Conservation (phyloP, 2,329 filamentous ascomycete genomes). For the Laburnicola sp. region DNA sequence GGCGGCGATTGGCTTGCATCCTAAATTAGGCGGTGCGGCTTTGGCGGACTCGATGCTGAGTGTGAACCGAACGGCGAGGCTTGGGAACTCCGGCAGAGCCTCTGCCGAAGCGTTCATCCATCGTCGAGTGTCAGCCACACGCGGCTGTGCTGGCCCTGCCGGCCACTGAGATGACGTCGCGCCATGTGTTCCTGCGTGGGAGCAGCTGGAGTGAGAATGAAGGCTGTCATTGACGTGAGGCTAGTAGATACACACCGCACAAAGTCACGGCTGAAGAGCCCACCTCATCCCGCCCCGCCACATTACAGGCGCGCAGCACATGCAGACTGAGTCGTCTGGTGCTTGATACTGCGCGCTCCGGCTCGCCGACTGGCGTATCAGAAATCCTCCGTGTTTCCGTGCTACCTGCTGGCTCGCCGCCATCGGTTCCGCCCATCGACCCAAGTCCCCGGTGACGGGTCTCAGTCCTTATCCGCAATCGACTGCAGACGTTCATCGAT, state of each 20-base stretch:
- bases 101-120: slow-evolving; percentile 12
- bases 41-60: slow-evolving; percentile 31
- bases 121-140: slow-evolving; percentile 39
- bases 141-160: slow-evolving; percentile 39
- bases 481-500: slow-evolving; percentile 98
- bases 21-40: slow-evolving; percentile 35
- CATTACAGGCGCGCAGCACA: slow-evolving; percentile 34
- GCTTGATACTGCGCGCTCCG: slow-evolving; percentile 36
- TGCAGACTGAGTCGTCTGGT: slow-evolving; percentile 31
- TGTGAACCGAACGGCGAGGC: slow-evolving; percentile 29
- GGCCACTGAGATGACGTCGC: slow-evolving; percentile 40
- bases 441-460: slow-evolving; percentile 25
- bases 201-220: slow-evolving; percentile 38
- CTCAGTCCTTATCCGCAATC: slow-evolving; percentile 97
- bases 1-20: slow-evolving; percentile 31
- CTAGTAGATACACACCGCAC: slow-evolving; percentile 40
- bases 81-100: slow-evolving; percentile 10
- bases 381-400: slow-evolving; percentile 23
- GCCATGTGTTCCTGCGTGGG: slow-evolving; percentile 25
- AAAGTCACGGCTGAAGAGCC: slow-evolving; percentile 37
- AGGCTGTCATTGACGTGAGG: slow-evolving; percentile 37
- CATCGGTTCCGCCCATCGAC: slow-evolving; percentile 24
- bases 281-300: slow-evolving; percentile 21
- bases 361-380: slow-evolving; percentile 33
- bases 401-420: slow-evolving; percentile 32